These are phyloP conservation scores for Blastosporella zonata DNA, from an alignment of 1,284 basidiomycete genomes.

Conservation along the genomic window DNA sequence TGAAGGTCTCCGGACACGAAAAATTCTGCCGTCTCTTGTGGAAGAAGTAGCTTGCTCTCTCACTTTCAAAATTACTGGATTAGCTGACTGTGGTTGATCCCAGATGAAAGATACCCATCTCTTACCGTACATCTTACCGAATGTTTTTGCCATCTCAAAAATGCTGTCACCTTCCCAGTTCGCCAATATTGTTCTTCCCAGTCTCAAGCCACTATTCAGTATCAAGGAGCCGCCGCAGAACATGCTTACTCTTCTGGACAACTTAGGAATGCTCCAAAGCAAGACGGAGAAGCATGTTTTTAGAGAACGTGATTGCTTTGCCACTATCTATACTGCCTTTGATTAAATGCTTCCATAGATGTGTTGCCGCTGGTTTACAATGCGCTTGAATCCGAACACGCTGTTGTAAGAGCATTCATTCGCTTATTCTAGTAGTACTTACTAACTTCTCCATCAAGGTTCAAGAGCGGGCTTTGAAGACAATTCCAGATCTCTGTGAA, in stretches of 20 bases:
- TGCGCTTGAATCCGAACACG: constrained; percentile 91
- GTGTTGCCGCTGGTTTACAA: constrained; percentile 95
- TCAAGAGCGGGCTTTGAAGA: constrained; percentile 87
- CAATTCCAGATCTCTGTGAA: constrained; percentile 87
- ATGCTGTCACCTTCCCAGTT: constrained; percentile 82
- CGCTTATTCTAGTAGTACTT: neutral
- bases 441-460: constrained; percentile 46
- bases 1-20: constrained; percentile 82
- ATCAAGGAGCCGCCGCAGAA: constrained; percentile 97
- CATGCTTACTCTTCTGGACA: constrained; percentile 90
- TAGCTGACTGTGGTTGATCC: neutral
- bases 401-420: constrained; percentile 45
- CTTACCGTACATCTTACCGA: constrained; percentile 95
- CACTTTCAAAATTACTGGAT: neutral
- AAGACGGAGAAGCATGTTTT: constrained; percentile 90
- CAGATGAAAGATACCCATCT: constrained; percentile 93
- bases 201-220: constrained; percentile 86
- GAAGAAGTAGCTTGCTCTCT: constrained; percentile 69
- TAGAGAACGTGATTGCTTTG: constrained; percentile 69
- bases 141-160: constrained; percentile 90
- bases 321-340: neutral
- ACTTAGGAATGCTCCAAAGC: constrained; percentile 81
- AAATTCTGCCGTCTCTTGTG: constrained; percentile 91
- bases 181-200: constrained; percentile 77
- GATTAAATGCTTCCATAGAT: constrained; percentile 45